Percentiles rank a stretch among this genome's conserved stretches.
phyloP scores from a whole-genome alignment of 495 filamentous ascomycete species.

The Xylaria curta region DNA sequence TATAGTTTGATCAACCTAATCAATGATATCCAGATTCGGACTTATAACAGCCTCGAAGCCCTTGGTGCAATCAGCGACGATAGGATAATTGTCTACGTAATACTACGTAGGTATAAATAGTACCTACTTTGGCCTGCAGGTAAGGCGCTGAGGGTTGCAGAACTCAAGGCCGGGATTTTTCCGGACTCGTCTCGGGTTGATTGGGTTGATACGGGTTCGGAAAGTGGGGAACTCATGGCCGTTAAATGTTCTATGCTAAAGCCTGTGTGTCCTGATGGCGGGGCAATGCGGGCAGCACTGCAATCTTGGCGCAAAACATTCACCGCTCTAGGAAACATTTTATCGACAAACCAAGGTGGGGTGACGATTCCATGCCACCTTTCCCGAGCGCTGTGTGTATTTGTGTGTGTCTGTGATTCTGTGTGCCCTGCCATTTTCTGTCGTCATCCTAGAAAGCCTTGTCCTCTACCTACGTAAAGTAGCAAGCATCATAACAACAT shows the following conservation, averaged over 20 bases:
- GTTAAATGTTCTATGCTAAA: background rate
- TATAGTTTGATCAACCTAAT: background rate
- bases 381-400: background rate
- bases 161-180: background rate
- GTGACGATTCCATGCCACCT: conserved; percentile 27
- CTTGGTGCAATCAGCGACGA: too few species aligned
- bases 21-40: background rate
- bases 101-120: too few species aligned
- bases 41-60: background rate
- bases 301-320: conserved; percentile 13
- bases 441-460: conserved; percentile 20
- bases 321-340: conserved; percentile 26
- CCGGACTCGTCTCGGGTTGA: background rate
- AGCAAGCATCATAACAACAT: background rate
- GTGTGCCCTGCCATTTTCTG: conserved; percentile 35
- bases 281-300: conserved; percentile 19
- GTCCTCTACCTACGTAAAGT: background rate
- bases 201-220: background rate
- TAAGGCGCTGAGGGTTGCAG: background rate
- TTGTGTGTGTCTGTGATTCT: background rate
- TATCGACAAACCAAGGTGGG: conserved; percentile 26
- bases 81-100: too few species aligned
- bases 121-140: background rate
- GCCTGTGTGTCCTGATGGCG: background rate
- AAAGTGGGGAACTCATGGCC: background rate